Base-by-base conservation (phyloP, 352 stramenopile genomes). In the Phytophthora meadii region DNA sequence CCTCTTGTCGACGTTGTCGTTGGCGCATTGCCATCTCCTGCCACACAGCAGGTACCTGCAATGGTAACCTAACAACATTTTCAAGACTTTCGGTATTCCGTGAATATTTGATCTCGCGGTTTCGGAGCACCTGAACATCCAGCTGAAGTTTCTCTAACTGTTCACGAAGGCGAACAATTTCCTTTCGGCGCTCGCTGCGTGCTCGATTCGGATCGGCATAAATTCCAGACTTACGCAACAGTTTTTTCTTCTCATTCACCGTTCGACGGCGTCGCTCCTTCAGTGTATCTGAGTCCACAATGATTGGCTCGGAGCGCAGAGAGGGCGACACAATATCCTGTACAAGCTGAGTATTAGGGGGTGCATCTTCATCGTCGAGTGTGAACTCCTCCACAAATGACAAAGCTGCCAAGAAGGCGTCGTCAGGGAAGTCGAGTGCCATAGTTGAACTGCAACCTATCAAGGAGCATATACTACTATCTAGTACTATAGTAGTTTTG, bases 111-210 rank as follows among this genome's bases (percentile, higher is more conserved):
- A 39, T 57, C 24, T 50, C 11, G 15, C 1, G 9, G 7, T 8
- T 11, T 32, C 34, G 54, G 17, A 82, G 45, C 2, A 50, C 45
- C 28, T 67, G 53, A 15, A 80, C 44, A 3, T 69, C 61, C 14
- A 70, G 52, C 47, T 79, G 59, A 17, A 86, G 28, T 36, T 80
- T 65, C 25, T 65, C 52, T 15, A 83, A 64, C 32, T 77, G 56
- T 3, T 61, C 47, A 5, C 68, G 68, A 9, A 87, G 54, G 27
- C 79, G 77, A 0, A 64, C 22, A 27, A 87, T 68, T 61, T 84
- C 75, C 40, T 74, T 70, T 15, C 61, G 54, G 39, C 72, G 72
- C 32, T 77, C 61, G 37, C 74, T 66, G 51, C 72, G 62, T 36
- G 63, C 68, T 25, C 54, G 52, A 46, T 80, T 80, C 14, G 72